These are phyloP conservation scores for Saussurea involucrata DNA, from an alignment of 129 eudicot genomes.

Conservation along the genomic window DNA sequence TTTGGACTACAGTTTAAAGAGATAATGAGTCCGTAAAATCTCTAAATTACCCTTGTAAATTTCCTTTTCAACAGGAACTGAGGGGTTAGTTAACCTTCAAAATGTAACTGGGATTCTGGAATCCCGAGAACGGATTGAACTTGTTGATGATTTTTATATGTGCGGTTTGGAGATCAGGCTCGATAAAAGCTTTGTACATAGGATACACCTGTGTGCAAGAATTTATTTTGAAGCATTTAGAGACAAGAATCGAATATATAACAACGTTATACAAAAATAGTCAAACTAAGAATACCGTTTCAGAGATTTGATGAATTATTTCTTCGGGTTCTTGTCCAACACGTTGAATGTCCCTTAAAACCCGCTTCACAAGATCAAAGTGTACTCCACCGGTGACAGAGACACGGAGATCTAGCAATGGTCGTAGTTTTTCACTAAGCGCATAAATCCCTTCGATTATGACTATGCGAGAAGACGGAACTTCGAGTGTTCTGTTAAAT, in stretches of 20 bases:
- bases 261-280: neutral
- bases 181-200: slow-evolving; percentile 96
- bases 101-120: slow-evolving; percentile 93
- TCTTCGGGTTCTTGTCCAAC: slow-evolving; percentile 99
- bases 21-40: slow-evolving; percentile 8
- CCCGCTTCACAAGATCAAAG: slow-evolving; percentile 94
- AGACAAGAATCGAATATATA: neutral
- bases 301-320: slow-evolving; percentile 93
- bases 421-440: slow-evolving; percentile 85
- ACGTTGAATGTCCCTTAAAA: slow-evolving; percentile 94
- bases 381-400: slow-evolving; percentile 98
- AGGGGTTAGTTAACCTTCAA: slow-evolving; percentile 52
- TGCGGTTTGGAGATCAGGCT: slow-evolving; percentile 92
- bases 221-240: slow-evolving; percentile 9
- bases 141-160: slow-evolving; percentile 90
- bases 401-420: slow-evolving; percentile 88
- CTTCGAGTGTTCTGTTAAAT: slow-evolving; percentile 70
- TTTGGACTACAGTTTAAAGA: slow-evolving; percentile 51
- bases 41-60: neutral
- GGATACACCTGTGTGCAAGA: slow-evolving; percentile 77
- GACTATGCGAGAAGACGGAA: slow-evolving; percentile 82
- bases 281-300: slow-evolving; percentile 51
- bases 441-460: slow-evolving; percentile 95
- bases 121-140: slow-evolving; percentile 90
- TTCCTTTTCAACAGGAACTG: neutral